These are phyloP conservation scores for Nemophila menziesii DNA, from an alignment of 257 asterid species.

Conservation along the genomic window DNA sequence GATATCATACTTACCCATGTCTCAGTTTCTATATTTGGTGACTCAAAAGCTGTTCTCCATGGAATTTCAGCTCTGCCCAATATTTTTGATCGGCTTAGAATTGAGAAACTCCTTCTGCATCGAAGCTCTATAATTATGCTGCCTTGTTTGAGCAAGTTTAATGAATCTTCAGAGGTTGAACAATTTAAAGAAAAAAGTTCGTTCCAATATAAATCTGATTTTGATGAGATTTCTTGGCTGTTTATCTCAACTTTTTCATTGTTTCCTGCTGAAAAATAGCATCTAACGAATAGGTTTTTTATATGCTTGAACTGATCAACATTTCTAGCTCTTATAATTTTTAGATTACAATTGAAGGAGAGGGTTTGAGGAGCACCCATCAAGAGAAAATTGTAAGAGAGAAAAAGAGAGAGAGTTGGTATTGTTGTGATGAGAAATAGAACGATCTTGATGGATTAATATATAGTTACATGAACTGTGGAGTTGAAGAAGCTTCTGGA, in stretches of 20 bases:
- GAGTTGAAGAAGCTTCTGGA: too few relatives aligned
- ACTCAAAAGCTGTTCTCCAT: conserved; percentile 28
- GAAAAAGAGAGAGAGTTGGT: too few relatives aligned
- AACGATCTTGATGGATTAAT: too few relatives aligned
- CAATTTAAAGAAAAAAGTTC: conserved; percentile 45
- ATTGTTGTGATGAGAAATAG: too few relatives aligned
- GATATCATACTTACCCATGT: conserved; percentile 39
- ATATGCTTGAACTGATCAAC: conserved; percentile 13
- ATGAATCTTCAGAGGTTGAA: conserved; percentile 25
- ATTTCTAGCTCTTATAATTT: too few relatives aligned
- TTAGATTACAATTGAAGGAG: too few relatives aligned
- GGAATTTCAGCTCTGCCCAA: conserved; percentile 46
- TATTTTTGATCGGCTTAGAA: conserved; percentile 34
- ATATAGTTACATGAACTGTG: too few relatives aligned
- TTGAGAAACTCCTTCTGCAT: conserved; percentile 20
- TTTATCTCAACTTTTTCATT: conserved; percentile 31
- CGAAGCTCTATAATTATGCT: conserved; percentile 41
- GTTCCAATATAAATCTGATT: conserved; percentile 34
- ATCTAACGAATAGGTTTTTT: conserved; percentile 42
- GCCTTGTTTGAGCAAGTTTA: conserved; percentile 25
- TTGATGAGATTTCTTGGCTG: conserved; percentile 33
- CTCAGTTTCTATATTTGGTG: conserved; percentile 23
- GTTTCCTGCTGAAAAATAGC: conserved; percentile 39
- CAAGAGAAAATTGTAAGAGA: too few relatives aligned
- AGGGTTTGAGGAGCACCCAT: too few relatives aligned